These are phyloP conservation scores for Ceratobasidium sp. DNA, from an alignment of 1,284 basidiomycete species.

Conservation along the genomic window DNA sequence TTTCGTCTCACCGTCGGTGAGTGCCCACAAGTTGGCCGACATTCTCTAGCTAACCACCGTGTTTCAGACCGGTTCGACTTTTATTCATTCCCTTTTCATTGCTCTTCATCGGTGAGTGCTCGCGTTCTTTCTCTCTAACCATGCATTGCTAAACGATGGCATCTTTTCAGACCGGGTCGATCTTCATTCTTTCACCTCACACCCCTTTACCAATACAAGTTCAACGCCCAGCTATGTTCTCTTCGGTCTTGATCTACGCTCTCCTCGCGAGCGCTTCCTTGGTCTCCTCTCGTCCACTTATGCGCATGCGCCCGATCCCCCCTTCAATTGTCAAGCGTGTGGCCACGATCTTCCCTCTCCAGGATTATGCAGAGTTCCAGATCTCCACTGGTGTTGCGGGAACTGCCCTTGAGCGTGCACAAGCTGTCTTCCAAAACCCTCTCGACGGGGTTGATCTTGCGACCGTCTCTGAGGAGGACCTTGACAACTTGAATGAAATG, in stretches of 20 bases:
- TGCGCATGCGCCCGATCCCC: background rate
- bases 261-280: slow-evolving; percentile 35
- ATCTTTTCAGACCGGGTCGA: slow-evolving; percentile 35
- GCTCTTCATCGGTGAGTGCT: slow-evolving; percentile 35
- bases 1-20: slow-evolving; percentile 29
- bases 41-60: background rate
- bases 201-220: slow-evolving; percentile 6
- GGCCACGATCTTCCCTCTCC: slow-evolving; percentile 8
- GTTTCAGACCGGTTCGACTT: slow-evolving; percentile 37
- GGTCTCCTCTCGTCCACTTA: slow-evolving; percentile 23
- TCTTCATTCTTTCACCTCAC: slow-evolving; percentile 42
- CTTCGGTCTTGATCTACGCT: slow-evolving; percentile 24
- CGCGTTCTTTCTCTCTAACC: background rate
- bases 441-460: slow-evolving; percentile 59
- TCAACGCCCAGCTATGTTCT: slow-evolving; percentile 14
- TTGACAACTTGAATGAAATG: slow-evolving; percentile 61
- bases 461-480: slow-evolving; percentile 54
- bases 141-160: background rate
- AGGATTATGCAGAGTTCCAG: slow-evolving; percentile 44
- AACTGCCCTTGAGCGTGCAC: slow-evolving; percentile 37
- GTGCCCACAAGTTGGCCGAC: background rate
- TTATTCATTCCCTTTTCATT: slow-evolving; percentile 16
- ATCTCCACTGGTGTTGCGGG: slow-evolving; percentile 45
- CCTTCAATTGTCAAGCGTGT: background rate
- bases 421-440: slow-evolving; percentile 53